A percentile compares a stretch with the other conserved stretches of the same genome.
Conservation (phyloP, 2,329 filamentous ascomycete species). For the Ceratocystis cacaofunesta region DNA sequence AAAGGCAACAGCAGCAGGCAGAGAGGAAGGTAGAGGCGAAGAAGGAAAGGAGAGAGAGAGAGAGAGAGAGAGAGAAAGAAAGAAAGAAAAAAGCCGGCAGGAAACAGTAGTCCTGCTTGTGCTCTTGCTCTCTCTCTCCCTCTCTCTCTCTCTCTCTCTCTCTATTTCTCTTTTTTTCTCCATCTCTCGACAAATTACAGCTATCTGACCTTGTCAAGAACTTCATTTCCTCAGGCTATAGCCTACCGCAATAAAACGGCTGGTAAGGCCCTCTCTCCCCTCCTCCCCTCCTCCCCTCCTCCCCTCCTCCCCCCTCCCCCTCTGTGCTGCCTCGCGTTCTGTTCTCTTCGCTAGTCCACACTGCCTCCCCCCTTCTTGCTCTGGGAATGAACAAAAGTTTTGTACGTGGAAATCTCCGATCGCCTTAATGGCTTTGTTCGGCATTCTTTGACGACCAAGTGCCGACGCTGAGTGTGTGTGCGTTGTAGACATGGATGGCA, state of each 20-base stretch:
- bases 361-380: not conserved
- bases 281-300: too few species aligned
- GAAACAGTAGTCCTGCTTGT: too few species aligned
- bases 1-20: not conserved
- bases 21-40: not conserved
- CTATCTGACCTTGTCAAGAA: too few species aligned
- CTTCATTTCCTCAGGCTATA: too few species aligned
- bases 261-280: too few species aligned
- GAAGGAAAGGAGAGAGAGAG: not conserved
- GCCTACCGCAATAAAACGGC: too few species aligned
- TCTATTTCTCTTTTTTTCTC: not conserved
- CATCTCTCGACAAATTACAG: not conserved
- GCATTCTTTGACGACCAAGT: not conserved
- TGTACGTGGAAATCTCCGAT: not conserved
- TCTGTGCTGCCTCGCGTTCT: not conserved
- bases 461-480: not conserved
- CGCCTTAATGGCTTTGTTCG: not conserved
- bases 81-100: too few species aligned
- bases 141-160: not conserved
- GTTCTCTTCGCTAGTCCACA: not conserved
- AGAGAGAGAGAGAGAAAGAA: too few species aligned
- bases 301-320: too few species aligned
- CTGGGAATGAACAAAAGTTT: not conserved
- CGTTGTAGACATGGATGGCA: not conserved
- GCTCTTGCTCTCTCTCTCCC: too few species aligned